Evolutionary conservation across 2,329 filamentous ascomycete species (phyloP), one percentile per base, ranked within the genome.

Genomic region (Penicillium decumbens): DNA sequence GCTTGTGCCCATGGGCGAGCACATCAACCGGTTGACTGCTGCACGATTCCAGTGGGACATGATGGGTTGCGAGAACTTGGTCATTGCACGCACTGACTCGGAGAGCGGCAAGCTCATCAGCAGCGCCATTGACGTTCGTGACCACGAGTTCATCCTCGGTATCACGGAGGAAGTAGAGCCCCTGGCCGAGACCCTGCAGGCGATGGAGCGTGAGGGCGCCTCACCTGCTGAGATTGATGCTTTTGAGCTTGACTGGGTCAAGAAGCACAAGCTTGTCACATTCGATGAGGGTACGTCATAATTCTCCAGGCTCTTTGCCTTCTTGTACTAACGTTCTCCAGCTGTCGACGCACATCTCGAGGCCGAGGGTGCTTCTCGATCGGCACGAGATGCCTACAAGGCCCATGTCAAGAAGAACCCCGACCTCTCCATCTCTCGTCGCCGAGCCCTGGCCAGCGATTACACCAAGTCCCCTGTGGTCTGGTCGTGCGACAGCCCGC

Each of bases 11-110:
- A 83, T 91, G 0, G 88, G 90, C 53, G 93, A 97, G 69, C 93
- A 98, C 75, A 95, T 97, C 77, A 96, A 95, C 75, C 85, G 93
- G 25, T 82, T 98, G 4, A 85, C 90, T 18, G 91, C 93, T 1
- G 85, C 92, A 3, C 85, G 93, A 51, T 96, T 95, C 75, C 93
- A 98, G 67, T 98, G 92, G 92, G 93, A 98, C 65, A 79, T 96
- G 61, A 97, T 98, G 92, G 93, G 92, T 41, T 85, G 83, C 45
- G 93, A 98, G 75, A 97, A 95, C 69, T 79, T 97, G 3, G 83
- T 97, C 37, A 93, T 98, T 66, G 93, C 93, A 2, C 85, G 93
- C 50, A 97, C 93, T 1, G 93, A 98, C 70, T 95, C 90, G 0
- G 93, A 97, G 72, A 95, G 89, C 54, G 93, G 92, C 40, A 91